Evolutionary conservation across 805 yeast species (phyloP).

Genomic region (Brettanomyces anomalus): DNA sequence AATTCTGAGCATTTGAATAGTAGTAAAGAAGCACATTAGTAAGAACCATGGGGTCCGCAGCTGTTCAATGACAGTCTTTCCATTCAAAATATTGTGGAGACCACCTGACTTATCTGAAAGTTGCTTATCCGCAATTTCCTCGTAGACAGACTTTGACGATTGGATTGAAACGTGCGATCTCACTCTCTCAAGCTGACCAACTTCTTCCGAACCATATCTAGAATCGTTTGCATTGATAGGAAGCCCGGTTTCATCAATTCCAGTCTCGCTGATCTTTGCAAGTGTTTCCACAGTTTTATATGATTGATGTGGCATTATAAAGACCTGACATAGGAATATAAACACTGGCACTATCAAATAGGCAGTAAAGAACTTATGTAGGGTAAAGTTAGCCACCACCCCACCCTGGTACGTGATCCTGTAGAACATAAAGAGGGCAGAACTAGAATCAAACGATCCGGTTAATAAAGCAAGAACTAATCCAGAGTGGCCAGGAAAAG

Average conservation of each 20-base stretch:
- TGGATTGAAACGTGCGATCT: conserved; percentile 28
- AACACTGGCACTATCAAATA: conserved; percentile 74
- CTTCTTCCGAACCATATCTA: conserved; percentile 16
- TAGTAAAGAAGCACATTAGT: conserved; percentile 69
- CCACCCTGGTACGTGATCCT: conserved; percentile 49
- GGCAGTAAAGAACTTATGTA: conserved; percentile 52
- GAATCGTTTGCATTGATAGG: conserved; percentile 40
- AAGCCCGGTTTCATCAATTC: conserved; percentile 61
- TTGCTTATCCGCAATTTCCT: conserved; percentile 54
- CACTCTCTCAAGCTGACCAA: conserved; percentile 8
- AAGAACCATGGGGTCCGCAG: conserved; percentile 61
- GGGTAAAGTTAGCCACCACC: conserved; percentile 28
- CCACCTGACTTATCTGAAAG: conserved; percentile 50
- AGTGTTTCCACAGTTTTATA: conserved; percentile 65
- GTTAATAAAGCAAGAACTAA: conserved; percentile 72
- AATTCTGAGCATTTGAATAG: conserved; percentile 84
- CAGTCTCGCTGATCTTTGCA: conserved; percentile 63
- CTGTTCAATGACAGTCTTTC: conserved; percentile 32
- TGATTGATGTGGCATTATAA: conserved; percentile 72
- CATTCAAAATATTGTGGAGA: conserved; percentile 74
- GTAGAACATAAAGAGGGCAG: conserved; percentile 78
- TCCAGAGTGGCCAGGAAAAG: conserved; percentile 78
- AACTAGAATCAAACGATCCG: conserved; percentile 90
- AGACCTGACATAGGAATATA: conserved; percentile 62
- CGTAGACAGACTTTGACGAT: conserved; percentile 47